Evolutionary conservation across 345 rosid species (phyloP).

Genomic region (Viola odorata): DNA sequence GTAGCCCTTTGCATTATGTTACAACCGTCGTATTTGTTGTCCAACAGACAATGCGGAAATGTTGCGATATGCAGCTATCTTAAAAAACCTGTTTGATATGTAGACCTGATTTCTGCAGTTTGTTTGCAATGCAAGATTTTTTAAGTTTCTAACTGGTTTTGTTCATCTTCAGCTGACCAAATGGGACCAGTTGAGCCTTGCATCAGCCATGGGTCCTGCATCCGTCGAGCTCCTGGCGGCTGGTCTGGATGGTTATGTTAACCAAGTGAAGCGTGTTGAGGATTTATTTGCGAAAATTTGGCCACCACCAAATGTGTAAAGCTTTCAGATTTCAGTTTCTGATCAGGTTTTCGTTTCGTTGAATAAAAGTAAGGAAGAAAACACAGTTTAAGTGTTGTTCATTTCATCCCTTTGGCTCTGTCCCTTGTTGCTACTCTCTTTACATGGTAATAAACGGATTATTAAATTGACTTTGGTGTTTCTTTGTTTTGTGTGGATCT

Average conservation of each 20-base stretch:
- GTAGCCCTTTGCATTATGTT: no score
- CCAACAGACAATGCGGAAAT: no score
- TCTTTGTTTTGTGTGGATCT: no score
- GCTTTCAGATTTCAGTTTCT: not conserved
- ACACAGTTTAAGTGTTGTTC: not conserved
- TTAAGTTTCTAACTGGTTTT: conserved; percentile 2
- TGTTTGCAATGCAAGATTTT: not conserved
- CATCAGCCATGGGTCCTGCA: conserved; percentile 89
- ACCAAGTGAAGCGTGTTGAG: conserved; percentile 69
- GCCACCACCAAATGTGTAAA: conserved; percentile 93
- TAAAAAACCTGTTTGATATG: no score
- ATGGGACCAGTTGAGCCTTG: conserved; percentile 84
- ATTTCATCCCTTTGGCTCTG: not conserved
- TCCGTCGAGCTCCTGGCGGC: conserved; percentile 74
- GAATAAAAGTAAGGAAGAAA: conserved; percentile 29
- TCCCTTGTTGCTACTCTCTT: not conserved
- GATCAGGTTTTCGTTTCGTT: conserved; percentile 5
- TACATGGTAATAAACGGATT: no score
- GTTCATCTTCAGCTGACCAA: conserved; percentile 45
- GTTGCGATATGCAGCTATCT: no score
- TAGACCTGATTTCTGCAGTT: no score
- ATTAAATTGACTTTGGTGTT: no score
- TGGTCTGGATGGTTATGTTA: conserved; percentile 71
- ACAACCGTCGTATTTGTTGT: no score
- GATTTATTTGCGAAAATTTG: conserved; percentile 83